Percentiles rank a stretch among this genome's conserved stretches.
phyloP scores from a whole-genome alignment of 495 filamentous ascomycete genomes.

The Talaromyces borbonicus region DNA sequence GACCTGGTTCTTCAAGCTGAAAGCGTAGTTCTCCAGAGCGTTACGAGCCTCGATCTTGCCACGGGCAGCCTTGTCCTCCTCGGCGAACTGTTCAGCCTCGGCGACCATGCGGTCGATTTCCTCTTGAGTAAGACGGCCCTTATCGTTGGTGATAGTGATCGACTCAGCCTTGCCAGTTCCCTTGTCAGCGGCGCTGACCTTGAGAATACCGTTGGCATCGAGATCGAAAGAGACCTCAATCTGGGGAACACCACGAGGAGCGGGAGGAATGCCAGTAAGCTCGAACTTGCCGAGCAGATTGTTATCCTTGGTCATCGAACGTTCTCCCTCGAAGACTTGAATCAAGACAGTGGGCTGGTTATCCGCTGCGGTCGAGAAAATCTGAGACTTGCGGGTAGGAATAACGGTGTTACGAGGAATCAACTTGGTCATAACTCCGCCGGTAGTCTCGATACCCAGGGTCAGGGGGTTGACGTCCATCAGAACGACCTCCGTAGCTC shows the following conservation, averaged over 20 bases:
- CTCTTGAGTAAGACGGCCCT: conserved; percentile 89
- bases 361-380: conserved; percentile 95
- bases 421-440: conserved; percentile 96
- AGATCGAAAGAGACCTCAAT: conserved; percentile 97
- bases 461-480: conserved; percentile 98
- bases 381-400: conserved; percentile 93
- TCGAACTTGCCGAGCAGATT: conserved; percentile 97
- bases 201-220: conserved; percentile 95
- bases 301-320: conserved; percentile 93
- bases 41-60: conserved; percentile 93
- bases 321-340: conserved; percentile 95
- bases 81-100: conserved; percentile 95
- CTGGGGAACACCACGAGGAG: conserved; percentile 91
- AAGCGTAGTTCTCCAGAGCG: conserved; percentile 91
- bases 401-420: conserved; percentile 94
- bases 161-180: conserved; percentile 93
- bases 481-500: conserved; percentile 69
- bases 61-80: conserved; percentile 96
- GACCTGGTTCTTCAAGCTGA: conserved; percentile 98
- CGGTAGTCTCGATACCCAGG: conserved; percentile 96
- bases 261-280: conserved; percentile 87
- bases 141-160: conserved; percentile 97
- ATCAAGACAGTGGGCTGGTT: conserved; percentile 97
- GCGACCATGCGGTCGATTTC: conserved; percentile 98
- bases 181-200: conserved; percentile 92